Base-by-base conservation (phyloP, 2,329 filamentous ascomycete genomes). In the Alternaria hordeiaustralica region DNA sequence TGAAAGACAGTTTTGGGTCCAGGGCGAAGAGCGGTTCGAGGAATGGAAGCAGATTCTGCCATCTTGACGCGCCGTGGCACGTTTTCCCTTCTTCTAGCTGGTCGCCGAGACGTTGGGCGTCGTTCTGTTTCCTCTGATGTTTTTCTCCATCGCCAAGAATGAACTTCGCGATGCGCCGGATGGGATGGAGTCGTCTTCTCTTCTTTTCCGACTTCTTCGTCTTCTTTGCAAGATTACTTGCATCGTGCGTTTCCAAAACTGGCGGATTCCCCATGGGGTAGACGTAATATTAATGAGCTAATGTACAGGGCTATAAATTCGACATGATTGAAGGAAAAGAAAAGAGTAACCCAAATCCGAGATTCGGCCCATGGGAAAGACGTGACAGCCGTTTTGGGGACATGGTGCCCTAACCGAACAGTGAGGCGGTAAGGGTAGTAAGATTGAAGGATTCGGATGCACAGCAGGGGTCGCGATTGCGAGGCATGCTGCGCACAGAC, bases 1-100 rank as follows among this genome's bases (percentile, higher is more conserved):
- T 51, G 30, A 63, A 67, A 2, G 59, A 36, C 13, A 70, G 25
- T 23, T 63, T 70, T 5, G 67, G 66, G n/a, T 70, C 59, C n/a
- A 70, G 11, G 2, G 63, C 55, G 10, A 65, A 46, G n/a, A 70
- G 53, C 5, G 63, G 66, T 44, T 70, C 67, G 25, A 70, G 36
- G 44, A 70, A 65, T 2, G 66, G 67, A 2, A 70, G 62, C 1
- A 67, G 26, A 18, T 67, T 66, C 18, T 68, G 64, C 36, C 67
- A 55, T 47, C 60, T 55, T 13, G 65, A 61, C 21, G 65, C 55
- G 13, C 67, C 67, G 43, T 51, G 54, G 33, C 67, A 70, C 36
- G 46, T 55, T 5, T 57, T 53, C 44, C 55, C 50, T 28, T 55
- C 23, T 8, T 43, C 44, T 25, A 54, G 36, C 5, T 54, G 15